These are phyloP conservation scores for Vinca major DNA, from an alignment of 305 asterid genomes.

Conservation along the genomic window DNA sequence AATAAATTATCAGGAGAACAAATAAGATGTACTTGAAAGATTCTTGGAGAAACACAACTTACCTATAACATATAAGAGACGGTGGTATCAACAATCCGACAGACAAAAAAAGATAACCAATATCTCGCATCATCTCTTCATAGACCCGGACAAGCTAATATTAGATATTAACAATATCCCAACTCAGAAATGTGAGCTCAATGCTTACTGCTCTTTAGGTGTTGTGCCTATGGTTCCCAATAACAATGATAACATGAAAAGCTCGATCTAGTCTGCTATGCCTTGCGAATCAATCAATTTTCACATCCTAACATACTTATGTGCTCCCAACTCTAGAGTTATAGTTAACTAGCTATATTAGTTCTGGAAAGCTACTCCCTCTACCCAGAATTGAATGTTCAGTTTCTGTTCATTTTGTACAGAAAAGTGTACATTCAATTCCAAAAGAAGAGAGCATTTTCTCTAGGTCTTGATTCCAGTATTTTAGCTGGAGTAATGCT, in stretches of 20 bases:
- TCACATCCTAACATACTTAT: too few species aligned
- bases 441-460: too few species aligned
- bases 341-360: background rate
- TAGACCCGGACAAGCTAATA: background rate
- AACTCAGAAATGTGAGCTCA: background rate
- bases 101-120: background rate
- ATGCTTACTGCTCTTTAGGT: background rate
- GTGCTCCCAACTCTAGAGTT: too few species aligned
- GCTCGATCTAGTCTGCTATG: too few species aligned
- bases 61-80: background rate
- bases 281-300: too few species aligned
- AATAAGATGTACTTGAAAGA: background rate
- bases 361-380: background rate
- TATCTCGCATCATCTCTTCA: background rate
- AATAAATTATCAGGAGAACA: conserved; percentile 22
- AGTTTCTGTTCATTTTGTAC: too few species aligned
- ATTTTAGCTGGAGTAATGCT: background rate
- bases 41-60: background rate
- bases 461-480: background rate
- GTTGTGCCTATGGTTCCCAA: too few species aligned
- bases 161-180: background rate
- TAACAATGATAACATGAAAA: too few species aligned
- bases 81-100: background rate
- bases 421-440: too few species aligned
- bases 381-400: background rate